Evolutionary conservation across 352 stramenopile species (phyloP), one percentile per base, ranked within the genome.

Genomic region (Globisporangium spiculum): DNA sequence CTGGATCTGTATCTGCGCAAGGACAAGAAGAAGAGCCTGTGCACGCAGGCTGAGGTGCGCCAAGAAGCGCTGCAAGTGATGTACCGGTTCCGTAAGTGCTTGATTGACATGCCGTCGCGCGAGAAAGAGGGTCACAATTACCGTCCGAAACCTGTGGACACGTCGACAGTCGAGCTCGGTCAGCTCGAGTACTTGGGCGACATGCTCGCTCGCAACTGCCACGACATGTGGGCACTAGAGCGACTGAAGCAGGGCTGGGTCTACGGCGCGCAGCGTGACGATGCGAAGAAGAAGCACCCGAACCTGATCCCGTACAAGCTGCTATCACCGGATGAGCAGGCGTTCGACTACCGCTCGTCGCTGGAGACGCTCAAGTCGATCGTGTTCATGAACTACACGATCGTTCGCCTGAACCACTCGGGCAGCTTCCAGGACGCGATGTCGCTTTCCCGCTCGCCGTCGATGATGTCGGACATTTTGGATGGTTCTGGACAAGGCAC

Each of bases 71-170:
- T 94, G 32, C 80, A 93, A n/a, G 84, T 96, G 57, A 95, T 95
- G 88, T 95, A 92, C 57, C 87, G 88, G 22, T 96, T 96, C 83
- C 84, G 86, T 16, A 93, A 91, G 65, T 94, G 84, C 65, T 73
- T 96, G 14, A 96, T 94, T 22, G 88, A 95, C 60, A 96, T 96
- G 88, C 88, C 88, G 44, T 95, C 87, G 50, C 85, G 88, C 62
- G 88, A 96, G 65, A 94, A 95, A 44, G 88, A 96, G 72, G 88
- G 88, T 4, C 87, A 96, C 71, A 93, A 96, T 60, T 96, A 96
- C 63, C 76, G 81, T 1, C 88, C 88, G 12, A 95, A 96, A 70
- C 88, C 88, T 34, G 86, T 96, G 44, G 88, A 96, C 27, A 96
- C 88, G 27, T 83, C 71, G 38, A 72, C 66, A 20, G 76, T 96